These are phyloP conservation scores for Chimonanthus salicifolius DNA, from an alignment of 164 flowering plant species.

Conservation along the genomic window DNA sequence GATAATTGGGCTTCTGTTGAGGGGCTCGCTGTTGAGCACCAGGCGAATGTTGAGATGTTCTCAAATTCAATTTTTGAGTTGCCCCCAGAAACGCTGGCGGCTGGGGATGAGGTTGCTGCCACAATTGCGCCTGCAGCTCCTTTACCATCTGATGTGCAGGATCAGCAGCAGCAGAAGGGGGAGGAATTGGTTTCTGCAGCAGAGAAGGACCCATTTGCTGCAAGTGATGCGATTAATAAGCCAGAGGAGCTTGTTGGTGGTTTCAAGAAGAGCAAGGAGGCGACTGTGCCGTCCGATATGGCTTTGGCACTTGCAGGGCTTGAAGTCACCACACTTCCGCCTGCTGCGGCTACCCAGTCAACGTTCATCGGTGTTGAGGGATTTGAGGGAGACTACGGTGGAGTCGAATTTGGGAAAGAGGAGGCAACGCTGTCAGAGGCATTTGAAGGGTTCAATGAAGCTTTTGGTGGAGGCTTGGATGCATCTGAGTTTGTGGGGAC, in stretches of 20 bases:
- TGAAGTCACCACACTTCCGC: slow-evolving; percentile 84
- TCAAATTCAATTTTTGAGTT: slow-evolving; percentile 58
- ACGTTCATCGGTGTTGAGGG: slow-evolving; percentile 86
- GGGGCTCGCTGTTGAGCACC: slow-evolving; percentile 47
- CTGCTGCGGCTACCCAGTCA: slow-evolving; percentile 81
- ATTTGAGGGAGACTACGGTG: slow-evolving; percentile 97
- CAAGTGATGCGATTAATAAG: slow-evolving; percentile 74
- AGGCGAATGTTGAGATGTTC: slow-evolving; percentile 53
- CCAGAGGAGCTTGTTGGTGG: slow-evolving; percentile 73
- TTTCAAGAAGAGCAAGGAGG: slow-evolving; percentile 74
- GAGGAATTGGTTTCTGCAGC: slow-evolving; percentile 33
- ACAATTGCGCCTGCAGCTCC: slow-evolving; percentile 27
- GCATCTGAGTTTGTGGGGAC: slow-evolving; percentile 84
- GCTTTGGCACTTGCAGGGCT: slow-evolving; percentile 68
- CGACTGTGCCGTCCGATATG: slow-evolving; percentile 40
- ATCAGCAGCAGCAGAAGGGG: slow-evolving; percentile 26
- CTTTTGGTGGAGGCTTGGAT: slow-evolving; percentile 98
- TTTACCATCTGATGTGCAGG: slow-evolving; percentile 15
- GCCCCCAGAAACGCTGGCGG: slow-evolving; percentile 76
- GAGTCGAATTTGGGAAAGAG: slow-evolving; percentile 75
- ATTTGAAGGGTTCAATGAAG: slow-evolving; percentile 82
- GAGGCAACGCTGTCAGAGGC: slow-evolving; percentile 68
- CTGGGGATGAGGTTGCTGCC: slow-evolving; percentile 76
- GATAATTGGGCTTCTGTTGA: slow-evolving; percentile 63
- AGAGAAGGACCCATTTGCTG: slow-evolving; percentile 90